phyloP scores from a whole-genome alignment of 495 filamentous ascomycete species.

The Lophiostoma macrostomum region DNA sequence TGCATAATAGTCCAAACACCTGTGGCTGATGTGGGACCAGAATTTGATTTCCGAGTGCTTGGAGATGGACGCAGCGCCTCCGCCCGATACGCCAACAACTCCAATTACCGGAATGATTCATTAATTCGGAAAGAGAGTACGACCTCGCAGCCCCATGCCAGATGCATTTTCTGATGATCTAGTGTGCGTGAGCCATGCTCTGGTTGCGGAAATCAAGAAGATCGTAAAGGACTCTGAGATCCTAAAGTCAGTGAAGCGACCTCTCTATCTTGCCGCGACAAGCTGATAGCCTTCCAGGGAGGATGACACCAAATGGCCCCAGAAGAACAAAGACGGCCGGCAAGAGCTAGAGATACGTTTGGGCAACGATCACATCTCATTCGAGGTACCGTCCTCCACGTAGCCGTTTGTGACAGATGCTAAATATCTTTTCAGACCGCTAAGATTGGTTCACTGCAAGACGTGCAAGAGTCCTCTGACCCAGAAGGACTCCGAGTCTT shows the following conservation, averaged over 20 bases:
- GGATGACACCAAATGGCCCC: constrained; percentile 98
- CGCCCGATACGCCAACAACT: constrained; percentile 98
- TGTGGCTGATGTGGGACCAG: constrained; percentile 45
- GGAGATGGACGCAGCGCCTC: constrained; percentile 93
- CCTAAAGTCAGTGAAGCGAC: constrained; percentile 62
- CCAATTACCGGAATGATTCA: constrained; percentile 98
- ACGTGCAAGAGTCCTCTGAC: constrained; percentile 93
- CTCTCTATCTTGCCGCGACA: background rate
- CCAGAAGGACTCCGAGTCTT: constrained; percentile 98
- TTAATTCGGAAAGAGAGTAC: constrained; percentile 98
- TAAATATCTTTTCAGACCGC: constrained; percentile 65
- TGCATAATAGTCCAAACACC: background rate
- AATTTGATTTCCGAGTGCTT: constrained; percentile 94
- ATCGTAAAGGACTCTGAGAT: constrained; percentile 99
- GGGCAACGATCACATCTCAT: constrained; percentile 95
- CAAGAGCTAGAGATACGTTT: constrained; percentile 95
- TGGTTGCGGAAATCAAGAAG: constrained; percentile 91
- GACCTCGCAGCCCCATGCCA: constrained; percentile 37
- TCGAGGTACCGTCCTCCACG: constrained; percentile 62
- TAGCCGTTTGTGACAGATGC: background rate
- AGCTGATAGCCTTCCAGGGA: constrained; percentile 56
- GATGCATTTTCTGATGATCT: constrained; percentile 10
- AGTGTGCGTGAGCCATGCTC: constrained; percentile 96
- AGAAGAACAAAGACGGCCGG: constrained; percentile 98
- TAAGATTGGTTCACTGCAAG: constrained; percentile 95